Evolutionary conservation across 352 stramenopile species (phyloP).

Genomic region (Globisporangium sylvaticum): DNA sequence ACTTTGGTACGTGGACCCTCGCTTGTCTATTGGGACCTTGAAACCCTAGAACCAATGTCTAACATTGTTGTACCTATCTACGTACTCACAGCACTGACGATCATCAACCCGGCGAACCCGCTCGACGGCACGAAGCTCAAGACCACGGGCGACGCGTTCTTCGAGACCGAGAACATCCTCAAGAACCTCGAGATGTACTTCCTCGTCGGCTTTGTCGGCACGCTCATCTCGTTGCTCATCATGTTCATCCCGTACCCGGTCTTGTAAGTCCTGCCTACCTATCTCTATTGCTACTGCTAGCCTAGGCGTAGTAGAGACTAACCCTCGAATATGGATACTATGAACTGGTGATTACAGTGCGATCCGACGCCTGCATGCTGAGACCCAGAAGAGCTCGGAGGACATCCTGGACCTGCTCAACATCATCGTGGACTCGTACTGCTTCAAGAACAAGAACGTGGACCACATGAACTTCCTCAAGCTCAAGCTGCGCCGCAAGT

Average conservation of each 20-base stretch:
- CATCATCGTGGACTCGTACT: constrained; percentile 82
- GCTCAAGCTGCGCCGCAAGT: constrained; percentile 71
- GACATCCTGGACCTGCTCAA: constrained; percentile 75
- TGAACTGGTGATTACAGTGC: constrained; percentile 29
- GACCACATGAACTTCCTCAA: constrained; percentile 81
- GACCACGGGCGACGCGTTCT: constrained; percentile 35
- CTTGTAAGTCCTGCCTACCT: constrained; percentile 44
- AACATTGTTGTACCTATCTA: neutral
- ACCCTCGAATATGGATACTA: neutral
- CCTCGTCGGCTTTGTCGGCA: constrained; percentile 67
- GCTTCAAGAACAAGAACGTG: constrained; percentile 86
- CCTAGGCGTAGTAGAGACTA: neutral
- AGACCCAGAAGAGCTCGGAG: constrained; percentile 41
- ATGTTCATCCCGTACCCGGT: constrained; percentile 78
- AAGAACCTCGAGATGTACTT: constrained; percentile 74
- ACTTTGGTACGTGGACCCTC: constrained; percentile 48
- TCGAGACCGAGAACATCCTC: constrained; percentile 61
- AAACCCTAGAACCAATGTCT: neutral
- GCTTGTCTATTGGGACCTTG: too few species aligned
- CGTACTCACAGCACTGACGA: constrained; percentile 45
- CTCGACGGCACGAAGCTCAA: constrained; percentile 49
- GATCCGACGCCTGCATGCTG: constrained; percentile 44
- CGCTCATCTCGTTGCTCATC: constrained; percentile 62
- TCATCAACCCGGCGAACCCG: constrained; percentile 65
- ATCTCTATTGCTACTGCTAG: neutral